A percentile compares a stretch with the other conserved stretches of the same genome.
Conservation (phyloP, 352 stramenopile species). For the Pythium graminicola region DNA sequence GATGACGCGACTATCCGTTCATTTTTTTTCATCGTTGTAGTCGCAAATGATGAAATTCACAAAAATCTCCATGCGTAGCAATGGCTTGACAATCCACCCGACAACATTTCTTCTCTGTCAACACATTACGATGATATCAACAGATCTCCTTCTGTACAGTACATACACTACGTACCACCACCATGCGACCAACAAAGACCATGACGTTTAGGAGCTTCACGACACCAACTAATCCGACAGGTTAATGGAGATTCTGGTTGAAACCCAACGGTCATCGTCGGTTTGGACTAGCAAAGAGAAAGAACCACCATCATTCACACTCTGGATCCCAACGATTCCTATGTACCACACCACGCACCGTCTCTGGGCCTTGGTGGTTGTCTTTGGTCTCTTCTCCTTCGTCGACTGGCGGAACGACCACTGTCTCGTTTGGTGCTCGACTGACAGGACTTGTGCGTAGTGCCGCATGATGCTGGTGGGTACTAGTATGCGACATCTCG, state of each 20-base stretch:
- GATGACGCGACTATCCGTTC: no score
- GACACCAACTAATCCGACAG: constrained; percentile 46
- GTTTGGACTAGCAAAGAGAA: not conserved
- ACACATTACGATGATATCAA: no score
- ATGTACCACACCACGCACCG: not conserved
- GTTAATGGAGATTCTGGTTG: not conserved
- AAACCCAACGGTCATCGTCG: not conserved
- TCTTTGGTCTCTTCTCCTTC: not conserved
- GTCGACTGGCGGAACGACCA: no score
- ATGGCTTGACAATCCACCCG: constrained; percentile 25
- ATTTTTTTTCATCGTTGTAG: not conserved
- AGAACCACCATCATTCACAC: no score
- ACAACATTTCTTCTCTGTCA: constrained; percentile 42
- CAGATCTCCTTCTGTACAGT: no score
- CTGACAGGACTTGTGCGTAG: not conserved
- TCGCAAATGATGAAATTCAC: constrained; percentile 30
- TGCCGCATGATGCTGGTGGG: not conserved
- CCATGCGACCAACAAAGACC: constrained; percentile 50
- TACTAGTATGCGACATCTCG: no score
- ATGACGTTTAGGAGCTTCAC: constrained; percentile 31
- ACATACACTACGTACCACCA: constrained; percentile 25
- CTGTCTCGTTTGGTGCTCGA: no score
- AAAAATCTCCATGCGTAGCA: constrained; percentile 36
- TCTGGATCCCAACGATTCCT: not conserved
- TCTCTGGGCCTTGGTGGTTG: not conserved